Base-by-base conservation (phyloP, 2,329 filamentous ascomycete genomes). In the Sporothrix phasma region DNA sequence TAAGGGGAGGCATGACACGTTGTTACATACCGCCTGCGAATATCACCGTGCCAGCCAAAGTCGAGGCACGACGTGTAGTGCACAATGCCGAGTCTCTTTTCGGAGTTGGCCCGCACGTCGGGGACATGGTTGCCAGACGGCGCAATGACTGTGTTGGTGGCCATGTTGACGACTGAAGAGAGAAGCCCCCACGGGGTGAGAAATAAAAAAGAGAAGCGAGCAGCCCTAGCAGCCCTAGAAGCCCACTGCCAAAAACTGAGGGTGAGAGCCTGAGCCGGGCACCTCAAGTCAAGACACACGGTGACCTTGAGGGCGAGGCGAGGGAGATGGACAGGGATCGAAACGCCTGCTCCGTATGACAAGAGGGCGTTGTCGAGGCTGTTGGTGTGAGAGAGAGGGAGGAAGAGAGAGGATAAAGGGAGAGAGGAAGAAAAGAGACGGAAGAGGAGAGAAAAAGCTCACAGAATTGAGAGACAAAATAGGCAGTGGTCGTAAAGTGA, bases 21-120 rank as follows among this genome's bases (percentile, higher is more conserved):
- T 10, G 26, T 19, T 24, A 65, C 72, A 56, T 73, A 78, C 77
- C 78, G 75, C 67, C 77, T 79, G 64, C 78, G 76, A 61, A 76
- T 73, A 56, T 78, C 76, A 46, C 77, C 78, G 34, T 71, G 70
- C 78, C 77, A 80, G 64, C 73, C 71, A 66, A 74, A 76, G 62
- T 77, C 73, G 58, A 75, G 73, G 5, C 73, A 67, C 1, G 76
- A 75, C 4, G 74, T 75, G 65, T 74, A 76, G 65, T 78, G 73
- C 17, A 75, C 67, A 59, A 80, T 79, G 46, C 78, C 78, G n/a
- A 79, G 69, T 29, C 66, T 70, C 65, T 73, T 72, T 67, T 76
- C 74, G 5, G 71, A 69, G 49, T 69, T 71, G 29, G 65, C 64
- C 6, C 73, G 73, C 47, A 74, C 71, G 13, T 67, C 66, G 3